Evolutionary conservation across 2,329 filamentous ascomycete species (phyloP), one percentile per base, ranked within the genome.

Genomic region (Fusarium sublunatum): DNA sequence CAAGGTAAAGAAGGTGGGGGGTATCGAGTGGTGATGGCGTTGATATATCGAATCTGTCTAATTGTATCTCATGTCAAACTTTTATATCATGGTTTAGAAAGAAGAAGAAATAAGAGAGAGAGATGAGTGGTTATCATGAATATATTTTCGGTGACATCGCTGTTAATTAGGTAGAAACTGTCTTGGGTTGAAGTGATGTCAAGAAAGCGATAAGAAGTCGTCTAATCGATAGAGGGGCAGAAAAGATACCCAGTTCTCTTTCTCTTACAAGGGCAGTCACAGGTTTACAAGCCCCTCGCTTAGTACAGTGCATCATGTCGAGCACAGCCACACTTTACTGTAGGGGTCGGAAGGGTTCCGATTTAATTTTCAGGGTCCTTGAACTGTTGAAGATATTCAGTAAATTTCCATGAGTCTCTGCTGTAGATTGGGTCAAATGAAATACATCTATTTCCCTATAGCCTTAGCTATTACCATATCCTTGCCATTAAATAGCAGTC

Each of bases 191-290:
- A 19, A 19, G 19, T 36, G 28, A 58, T 24, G 51, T 52, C 45
- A 47, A 58, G 46, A 39, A 28, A n/a, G 7, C 24, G 53, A 65
- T 45, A 50, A 61, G 56, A 43, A 35, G 36, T 46, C 31, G 31
- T 34, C 42, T 34, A 56, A 45, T 57, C 46, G 25, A 65, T 57
- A 61, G 61, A 65, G 61, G 61, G 61, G 61, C 61, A 65, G 34
- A 36, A 36, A 10, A 44, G 12, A 22, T 35, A 19, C 41, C 24
- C 4, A 41, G n/a, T n/a, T n/a, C n/a, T 54, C 39, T 29, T 8
- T 22, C 26, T 32, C 3, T 32, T 22, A 35, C 53, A 53, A 57
- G 42, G 53, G 52, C 34, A 39, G 40, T 24, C 22, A 28, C 45
- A 43, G 36, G 47, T 53, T 61, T 57, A 34, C 24, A 58, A 62